Evolutionary conservation across 2,329 filamentous ascomycete species (phyloP), one percentile per base, ranked within the genome.

Genomic region (Pestalotiopsis sp.): DNA sequence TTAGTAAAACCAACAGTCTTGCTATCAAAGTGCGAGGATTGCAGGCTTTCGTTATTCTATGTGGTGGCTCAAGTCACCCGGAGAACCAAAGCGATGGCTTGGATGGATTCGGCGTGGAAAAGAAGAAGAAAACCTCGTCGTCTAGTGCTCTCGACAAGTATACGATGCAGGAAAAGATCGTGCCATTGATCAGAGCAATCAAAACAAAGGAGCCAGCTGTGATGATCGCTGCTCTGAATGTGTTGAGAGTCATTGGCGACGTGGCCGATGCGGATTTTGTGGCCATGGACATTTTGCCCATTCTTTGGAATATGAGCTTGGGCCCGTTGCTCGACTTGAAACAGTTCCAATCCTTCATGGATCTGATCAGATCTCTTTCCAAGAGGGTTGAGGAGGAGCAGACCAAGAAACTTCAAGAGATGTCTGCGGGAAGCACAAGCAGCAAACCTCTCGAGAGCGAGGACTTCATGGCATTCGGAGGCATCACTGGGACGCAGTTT

Each of bases 171-270:
- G 96, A 99, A 78, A 98, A 98, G 83, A 93, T 99, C 41, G 89
- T 98, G 0, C 96, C 96, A 0, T 83, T 98, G 4, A 86, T 99
- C 70, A 94, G 93, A 76, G 94, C 87, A 2, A 98, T 99, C 83
- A 98, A 97, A 81, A 99, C 96, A 0, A 98, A 97, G 78, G 96
- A 99, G 79, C 96, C 96, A 0, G 95, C 94, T 7, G 96, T 99
- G 11, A 98, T 98, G 93, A 92, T 98, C 85, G 95, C 95, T 5
- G 92, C 94, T 0, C 84, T 98, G 41, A 91, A 91, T 67, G 94
- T 98, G 1, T 90, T 98, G 72, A 89, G 89, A 64, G 92, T 97
- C 63, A 91, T 99, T 36, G 94, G 94, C 9, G 88, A 89, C 64
- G 86, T 92, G 23, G 95, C 92, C 4, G 96, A 98, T 77, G 89